A percentile compares a stretch with the other conserved stretches of the same genome.
These are phyloP conservation scores for Globisporangium nodosum DNA, from an alignment of 352 stramenopile species.

Conservation along the genomic window DNA sequence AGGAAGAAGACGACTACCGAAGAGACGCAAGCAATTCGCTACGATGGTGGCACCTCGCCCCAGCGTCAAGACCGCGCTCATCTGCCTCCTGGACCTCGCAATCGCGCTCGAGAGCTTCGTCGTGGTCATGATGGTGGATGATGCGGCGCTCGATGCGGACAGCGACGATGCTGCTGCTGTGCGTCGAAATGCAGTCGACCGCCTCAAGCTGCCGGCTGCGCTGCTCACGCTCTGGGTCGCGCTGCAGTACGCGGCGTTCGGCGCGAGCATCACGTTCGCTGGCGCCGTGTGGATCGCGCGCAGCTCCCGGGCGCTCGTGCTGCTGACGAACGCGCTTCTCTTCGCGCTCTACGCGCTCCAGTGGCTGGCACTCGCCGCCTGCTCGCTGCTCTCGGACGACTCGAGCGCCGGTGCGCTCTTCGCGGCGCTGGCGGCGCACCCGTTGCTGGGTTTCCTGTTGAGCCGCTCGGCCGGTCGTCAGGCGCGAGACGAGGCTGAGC, in stretches of 20 bases:
- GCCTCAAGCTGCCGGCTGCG: neutral
- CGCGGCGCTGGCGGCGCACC: conserved; percentile 1
- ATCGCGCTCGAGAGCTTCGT: conserved; percentile 9
- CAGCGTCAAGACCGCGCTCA: neutral
- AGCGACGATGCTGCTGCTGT: too few species aligned
- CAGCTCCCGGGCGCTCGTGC: neutral
- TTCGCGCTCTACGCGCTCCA: conserved; percentile 6
- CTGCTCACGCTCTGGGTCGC: conserved; percentile 5
- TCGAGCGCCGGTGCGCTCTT: conserved; percentile 5
- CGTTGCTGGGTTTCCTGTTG: conserved; percentile 3
- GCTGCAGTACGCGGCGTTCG: conserved; percentile 11
- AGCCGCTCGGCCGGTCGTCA: conserved; percentile 3
- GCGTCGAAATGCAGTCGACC: neutral
- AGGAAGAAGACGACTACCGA: neutral
- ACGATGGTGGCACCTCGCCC: neutral
- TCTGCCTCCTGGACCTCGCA: conserved; percentile 9
- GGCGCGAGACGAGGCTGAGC: conserved; percentile 8
- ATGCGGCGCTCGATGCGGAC: neutral
- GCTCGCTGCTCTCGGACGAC: neutral
- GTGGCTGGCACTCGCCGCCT: conserved; percentile 6
- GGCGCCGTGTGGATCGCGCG: conserved; percentile 7
- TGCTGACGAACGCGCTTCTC: conserved; percentile 10
- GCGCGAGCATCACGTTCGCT: conserved; percentile 8
- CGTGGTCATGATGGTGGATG: conserved; percentile 2
- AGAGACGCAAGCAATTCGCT: neutral